A percentile compares a stretch with the other conserved stretches of the same genome.
Conservation (phyloP, 2,329 filamentous ascomycete species). For the Leptosphaerulina australis region DNA sequence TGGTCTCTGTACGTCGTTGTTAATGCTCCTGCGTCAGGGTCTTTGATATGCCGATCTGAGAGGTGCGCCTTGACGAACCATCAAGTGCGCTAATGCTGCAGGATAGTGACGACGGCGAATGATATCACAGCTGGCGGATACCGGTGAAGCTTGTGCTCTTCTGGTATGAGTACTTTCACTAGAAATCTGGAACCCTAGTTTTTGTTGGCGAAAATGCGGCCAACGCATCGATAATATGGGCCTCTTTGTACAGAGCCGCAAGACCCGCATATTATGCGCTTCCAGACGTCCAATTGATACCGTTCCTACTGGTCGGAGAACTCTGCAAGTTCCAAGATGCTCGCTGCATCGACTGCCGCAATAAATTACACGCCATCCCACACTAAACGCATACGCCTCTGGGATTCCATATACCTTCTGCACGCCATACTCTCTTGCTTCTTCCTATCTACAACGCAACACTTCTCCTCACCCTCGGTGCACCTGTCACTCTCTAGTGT, state of each 20-base stretch:
- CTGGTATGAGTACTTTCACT: slow-evolving; percentile 43
- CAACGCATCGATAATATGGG: slow-evolving; percentile 79
- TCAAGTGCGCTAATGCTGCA: slow-evolving; percentile 46
- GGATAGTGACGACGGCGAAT: slow-evolving; percentile 45
- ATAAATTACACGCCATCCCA: slow-evolving; percentile 51
- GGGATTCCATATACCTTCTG: slow-evolving; percentile 43
- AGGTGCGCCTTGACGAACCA: slow-evolving; percentile 44
- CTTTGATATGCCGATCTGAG: slow-evolving; percentile 44
- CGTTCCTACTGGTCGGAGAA: slow-evolving; percentile 63
- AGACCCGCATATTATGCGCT: slow-evolving; percentile 49
- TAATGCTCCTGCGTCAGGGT: slow-evolving; percentile 42
- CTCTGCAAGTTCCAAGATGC: slow-evolving; percentile 47
- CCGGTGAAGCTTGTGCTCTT: slow-evolving; percentile 49
- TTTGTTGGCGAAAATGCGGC: slow-evolving; percentile 84
- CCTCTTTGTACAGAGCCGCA: slow-evolving; percentile 53
- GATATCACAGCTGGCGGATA: slow-evolving; percentile 40
- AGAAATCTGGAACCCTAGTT: slow-evolving; percentile 48
- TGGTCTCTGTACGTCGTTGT: slow-evolving; percentile 41
- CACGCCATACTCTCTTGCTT: slow-evolving; percentile 48
- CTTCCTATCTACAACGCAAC: slow-evolving; percentile 42
- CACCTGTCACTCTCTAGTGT: slow-evolving; percentile 47
- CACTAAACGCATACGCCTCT: slow-evolving; percentile 45
- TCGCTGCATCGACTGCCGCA: slow-evolving; percentile 49
- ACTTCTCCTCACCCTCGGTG: slow-evolving; percentile 36
- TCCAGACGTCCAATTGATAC: slow-evolving; percentile 45